A percentile compares a stretch with the other conserved stretches of the same genome.
These are phyloP conservation scores for Arthrobotrys entomopaga DNA, from an alignment of 2,329 filamentous ascomycete genomes.

Conservation along the genomic window DNA sequence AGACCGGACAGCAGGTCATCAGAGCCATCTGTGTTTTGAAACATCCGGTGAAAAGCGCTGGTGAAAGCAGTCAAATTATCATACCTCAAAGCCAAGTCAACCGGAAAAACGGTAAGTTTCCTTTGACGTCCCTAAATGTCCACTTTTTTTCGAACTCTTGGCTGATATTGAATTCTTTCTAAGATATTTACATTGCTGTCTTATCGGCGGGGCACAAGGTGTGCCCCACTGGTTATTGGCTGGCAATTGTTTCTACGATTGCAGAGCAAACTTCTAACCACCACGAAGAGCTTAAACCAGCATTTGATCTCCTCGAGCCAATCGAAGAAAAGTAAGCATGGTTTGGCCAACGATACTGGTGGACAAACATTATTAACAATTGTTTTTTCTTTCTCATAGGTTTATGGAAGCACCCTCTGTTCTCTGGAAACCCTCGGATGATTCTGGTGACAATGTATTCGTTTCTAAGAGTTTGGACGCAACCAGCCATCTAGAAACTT, in stretches of 20 bases:
- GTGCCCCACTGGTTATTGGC: conserved; percentile 98
- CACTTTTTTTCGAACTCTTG: neutral
- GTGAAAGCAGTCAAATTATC: conserved; percentile 93
- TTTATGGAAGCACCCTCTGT: conserved; percentile 73
- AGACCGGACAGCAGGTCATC: conserved; percentile 86
- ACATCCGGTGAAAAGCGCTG: conserved; percentile 90
- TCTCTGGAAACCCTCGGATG: conserved; percentile 89
- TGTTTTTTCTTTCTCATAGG: conserved; percentile 8
- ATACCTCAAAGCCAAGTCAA: conserved; percentile 98
- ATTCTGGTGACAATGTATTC: conserved; percentile 88
- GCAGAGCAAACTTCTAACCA: conserved; percentile 88
- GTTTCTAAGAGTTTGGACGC: conserved; percentile 99
- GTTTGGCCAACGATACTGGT: neutral
- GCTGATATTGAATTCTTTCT: neutral
- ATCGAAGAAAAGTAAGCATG: conserved; percentile 84
- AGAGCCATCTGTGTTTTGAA: conserved; percentile 98
- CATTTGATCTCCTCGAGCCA: conserved; percentile 87
- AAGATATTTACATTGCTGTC: conserved; percentile 95
- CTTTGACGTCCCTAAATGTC: neutral
- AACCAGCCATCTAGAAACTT: conserved; percentile 96
- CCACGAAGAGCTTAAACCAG: conserved; percentile 91
- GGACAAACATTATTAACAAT: neutral
- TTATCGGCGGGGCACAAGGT: conserved; percentile 97
- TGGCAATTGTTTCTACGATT: conserved; percentile 97
- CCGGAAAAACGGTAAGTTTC: conserved; percentile 80